Evolutionary conservation across 768 basidiomycete genomes (phyloP), one percentile per base, ranked within the genome.

Genomic region (Lepiota brunneoincarnata): DNA sequence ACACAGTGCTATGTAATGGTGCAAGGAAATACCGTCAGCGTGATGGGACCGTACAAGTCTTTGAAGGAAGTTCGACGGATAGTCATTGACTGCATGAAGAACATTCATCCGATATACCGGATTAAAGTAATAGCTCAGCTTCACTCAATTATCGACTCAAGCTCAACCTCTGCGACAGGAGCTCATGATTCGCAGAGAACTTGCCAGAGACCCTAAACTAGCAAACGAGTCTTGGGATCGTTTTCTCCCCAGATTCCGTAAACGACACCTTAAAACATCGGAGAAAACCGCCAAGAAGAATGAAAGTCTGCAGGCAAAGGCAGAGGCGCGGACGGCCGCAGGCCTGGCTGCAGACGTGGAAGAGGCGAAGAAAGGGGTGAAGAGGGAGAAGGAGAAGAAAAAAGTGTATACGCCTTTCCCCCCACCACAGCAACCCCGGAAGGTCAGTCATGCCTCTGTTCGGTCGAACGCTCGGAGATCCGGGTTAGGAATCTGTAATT

Each of bases 381-480:
- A 44, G 36, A 59, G 62, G 45, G 56, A 59, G 45, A 70, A 84
- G 62, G 75, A 74, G 18, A 78, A 82, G 61, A 96, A 95, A 83
- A 96, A 96, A 69, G 78, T 85, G 14, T 98, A 98, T 70, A 98
- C 97, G n/a, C 97, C 97, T 1, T 99, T 98, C 83, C 97, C 97
- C 35, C 97, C 97, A 28, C 75, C 95, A 6, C 97, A 98, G 65
- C 79, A 83, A 55, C 96, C 95, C 35, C 86, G 93, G 61, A 98
- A 98, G 80, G 91, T 91, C 61, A 51, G 70, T 46, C 4, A 9
- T 28, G 17, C 37, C 28, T 46, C 23, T 15, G 18, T 10, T 26
- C 9, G 14, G 1, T 40, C 11, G 0, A 17, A 3, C 26, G 3
- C 26, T 28, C 7, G 26, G 3, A 7, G 7, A 28, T 7, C 26